These are phyloP conservation scores for Hypomyces perniciosus DNA, from an alignment of 2,329 filamentous ascomycete species.

Conservation along the genomic window DNA sequence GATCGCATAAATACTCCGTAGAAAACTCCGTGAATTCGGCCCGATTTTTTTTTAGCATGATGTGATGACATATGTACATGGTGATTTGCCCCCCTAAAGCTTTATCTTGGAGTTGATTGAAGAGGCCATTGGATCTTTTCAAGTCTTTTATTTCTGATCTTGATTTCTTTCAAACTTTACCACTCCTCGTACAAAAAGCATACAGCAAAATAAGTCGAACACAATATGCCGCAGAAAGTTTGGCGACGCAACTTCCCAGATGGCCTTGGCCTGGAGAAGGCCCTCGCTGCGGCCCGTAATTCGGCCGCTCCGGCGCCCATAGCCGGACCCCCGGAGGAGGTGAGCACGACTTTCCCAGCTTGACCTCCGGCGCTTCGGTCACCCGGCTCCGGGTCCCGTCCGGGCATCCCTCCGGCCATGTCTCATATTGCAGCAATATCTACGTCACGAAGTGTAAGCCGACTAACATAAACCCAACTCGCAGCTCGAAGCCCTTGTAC, in stretches of 20 bases:
- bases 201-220: constrained; percentile 19
- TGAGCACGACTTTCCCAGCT: constrained; percentile 1
- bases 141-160: not conserved
- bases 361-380: not conserved
- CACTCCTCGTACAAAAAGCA: not conserved
- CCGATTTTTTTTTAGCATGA: too few relatives aligned
- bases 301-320: constrained; percentile 10
- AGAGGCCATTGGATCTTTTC: too few relatives aligned
- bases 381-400: not conserved
- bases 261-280: constrained; percentile 23
- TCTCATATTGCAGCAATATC: not conserved
- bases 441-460: not conserved
- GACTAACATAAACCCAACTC: not conserved
- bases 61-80: too few relatives aligned
- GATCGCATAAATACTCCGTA: too few relatives aligned
- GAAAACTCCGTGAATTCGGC: too few relatives aligned
- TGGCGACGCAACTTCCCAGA: constrained; percentile 21
- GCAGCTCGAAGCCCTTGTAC: constrained; percentile 23
- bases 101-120: too few relatives aligned
- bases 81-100: too few relatives aligned
- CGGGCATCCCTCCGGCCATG: not conserved
- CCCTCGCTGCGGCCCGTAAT: constrained; percentile 19
- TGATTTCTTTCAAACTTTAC: not conserved
- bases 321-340: constrained; percentile 12
- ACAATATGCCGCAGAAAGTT: constrained; percentile 30